phyloP scores from a whole-genome alignment of 2,329 filamentous ascomycete species.

The Sclerotinia spermophila region DNA sequence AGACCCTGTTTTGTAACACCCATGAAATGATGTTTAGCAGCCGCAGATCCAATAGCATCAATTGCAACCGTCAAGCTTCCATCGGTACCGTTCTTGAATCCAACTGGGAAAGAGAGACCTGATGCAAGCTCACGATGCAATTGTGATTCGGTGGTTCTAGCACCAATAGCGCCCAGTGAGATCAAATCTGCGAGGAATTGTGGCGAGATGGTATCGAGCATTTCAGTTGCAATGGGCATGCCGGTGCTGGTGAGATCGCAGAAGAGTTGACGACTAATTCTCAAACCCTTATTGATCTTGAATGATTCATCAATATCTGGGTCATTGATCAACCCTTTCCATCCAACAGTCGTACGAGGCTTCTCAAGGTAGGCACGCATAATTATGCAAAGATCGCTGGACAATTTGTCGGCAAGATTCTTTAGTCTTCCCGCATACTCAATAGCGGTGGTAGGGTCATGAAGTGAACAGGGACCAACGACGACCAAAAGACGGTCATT shows the following conservation, averaged over 20 bases:
- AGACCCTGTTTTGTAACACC: conserved; percentile 97
- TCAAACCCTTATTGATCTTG: conserved; percentile 98
- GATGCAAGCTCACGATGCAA: conserved; percentile 93
- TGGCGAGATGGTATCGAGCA: conserved; percentile 97
- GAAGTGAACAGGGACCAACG: conserved; percentile 93
- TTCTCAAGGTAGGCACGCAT: conserved; percentile 99
- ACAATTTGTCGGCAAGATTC: conserved; percentile 72
- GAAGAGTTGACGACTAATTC: conserved; percentile 90
- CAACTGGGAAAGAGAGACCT: conserved; percentile 93
- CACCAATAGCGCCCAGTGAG: conserved; percentile 91
- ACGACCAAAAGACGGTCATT: conserved; percentile 86
- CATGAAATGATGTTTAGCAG: conserved; percentile 92
- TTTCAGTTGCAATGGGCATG: conserved; percentile 95
- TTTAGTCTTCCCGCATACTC: conserved; percentile 84
- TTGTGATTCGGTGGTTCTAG: conserved; percentile 93
- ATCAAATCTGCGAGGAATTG: conserved; percentile 97
- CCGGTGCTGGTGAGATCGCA: conserved; percentile 80
- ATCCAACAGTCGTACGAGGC: conserved; percentile 94
- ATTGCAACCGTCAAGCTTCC: conserved; percentile 87
- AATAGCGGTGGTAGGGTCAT: conserved; percentile 82
- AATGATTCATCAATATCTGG: conserved; percentile 95
- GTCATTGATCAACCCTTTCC: conserved; percentile 99
- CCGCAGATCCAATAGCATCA: conserved; percentile 87
- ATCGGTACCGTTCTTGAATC: conserved; percentile 99
- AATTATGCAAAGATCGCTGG: conserved; percentile 80